Percentiles rank a stretch among this genome's conserved stretches.
phyloP scores from a whole-genome alignment of 306 rosid genomes.

The Benincasa hispida region DNA sequence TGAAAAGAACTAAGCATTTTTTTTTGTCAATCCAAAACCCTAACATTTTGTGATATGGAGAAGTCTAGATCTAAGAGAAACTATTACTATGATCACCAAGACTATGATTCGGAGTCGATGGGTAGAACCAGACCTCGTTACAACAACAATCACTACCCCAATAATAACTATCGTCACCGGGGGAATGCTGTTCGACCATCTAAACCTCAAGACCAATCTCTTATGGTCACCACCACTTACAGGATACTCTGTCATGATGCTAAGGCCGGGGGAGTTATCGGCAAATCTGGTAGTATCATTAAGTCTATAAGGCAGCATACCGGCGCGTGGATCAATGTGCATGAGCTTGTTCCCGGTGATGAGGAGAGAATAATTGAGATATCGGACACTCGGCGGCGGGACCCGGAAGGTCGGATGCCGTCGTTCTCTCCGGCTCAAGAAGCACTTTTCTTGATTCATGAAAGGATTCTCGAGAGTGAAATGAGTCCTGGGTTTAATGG shows the following conservation, averaged over 20 bases:
- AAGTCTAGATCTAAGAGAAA: constrained; percentile 98
- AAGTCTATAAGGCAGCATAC: constrained; percentile 95
- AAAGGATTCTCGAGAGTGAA: constrained; percentile 78
- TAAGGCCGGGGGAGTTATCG: constrained; percentile 92
- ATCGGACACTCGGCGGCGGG: constrained; percentile 90
- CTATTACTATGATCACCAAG: constrained; percentile 82
- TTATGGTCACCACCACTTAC: constrained; percentile 58
- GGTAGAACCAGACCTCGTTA: constrained; percentile 73
- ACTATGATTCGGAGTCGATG: constrained; percentile 69
- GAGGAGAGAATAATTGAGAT: constrained; percentile 95
- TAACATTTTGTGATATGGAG: constrained; percentile 38
- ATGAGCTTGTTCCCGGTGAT: constrained; percentile 72
- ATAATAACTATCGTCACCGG: constrained; percentile 37
- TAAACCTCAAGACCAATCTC: constrained; percentile 41
- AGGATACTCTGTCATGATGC: constrained; percentile 81
- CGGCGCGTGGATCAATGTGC: constrained; percentile 99
- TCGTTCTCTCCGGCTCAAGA: constrained; percentile 95
- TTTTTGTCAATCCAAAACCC: constrained; percentile 2
- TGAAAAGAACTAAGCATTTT: constrained; percentile 9
- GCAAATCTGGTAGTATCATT: constrained; percentile 89
- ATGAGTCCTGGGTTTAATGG: constrained; percentile 33
- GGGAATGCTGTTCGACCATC: constrained; percentile 23
- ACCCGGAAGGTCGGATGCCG: constrained; percentile 91
- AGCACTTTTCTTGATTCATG: constrained; percentile 75
- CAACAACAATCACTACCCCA: constrained; percentile 56